Conservation (phyloP, 192 early-diverging fungal genomes). For the Backusella sp. region DNA sequence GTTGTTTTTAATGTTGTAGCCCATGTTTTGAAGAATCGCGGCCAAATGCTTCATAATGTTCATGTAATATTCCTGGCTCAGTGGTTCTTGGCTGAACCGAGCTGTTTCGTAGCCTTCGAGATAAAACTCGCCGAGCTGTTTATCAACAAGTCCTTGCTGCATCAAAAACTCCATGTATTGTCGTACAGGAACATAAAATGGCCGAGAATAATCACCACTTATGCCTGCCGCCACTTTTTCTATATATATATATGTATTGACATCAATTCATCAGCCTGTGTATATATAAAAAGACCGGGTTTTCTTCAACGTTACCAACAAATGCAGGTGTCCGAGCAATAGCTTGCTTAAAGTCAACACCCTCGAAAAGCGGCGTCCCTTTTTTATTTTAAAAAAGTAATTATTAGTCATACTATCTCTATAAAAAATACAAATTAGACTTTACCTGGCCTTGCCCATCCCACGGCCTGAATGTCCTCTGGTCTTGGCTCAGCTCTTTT, state of each 20-base stretch:
- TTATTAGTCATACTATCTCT: background rate
- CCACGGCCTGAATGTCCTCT: constrained; percentile 46
- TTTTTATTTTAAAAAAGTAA: no score
- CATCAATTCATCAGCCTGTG: no score
- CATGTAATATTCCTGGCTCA: constrained; percentile 46
- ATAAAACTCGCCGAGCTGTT: constrained; percentile 48
- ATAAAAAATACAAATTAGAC: background rate
- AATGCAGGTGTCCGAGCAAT: constrained; percentile 54
- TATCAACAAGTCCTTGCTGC: constrained; percentile 42
- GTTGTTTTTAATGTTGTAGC: constrained; percentile 38
- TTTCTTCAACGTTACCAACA: constrained; percentile 39
- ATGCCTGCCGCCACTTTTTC: constrained; percentile 46
- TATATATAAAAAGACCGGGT: no score
- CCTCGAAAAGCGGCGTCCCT: constrained; percentile 36
- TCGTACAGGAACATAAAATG: constrained; percentile 47
- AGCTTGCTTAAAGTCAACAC: constrained; percentile 52
- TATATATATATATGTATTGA: constrained; percentile 21
- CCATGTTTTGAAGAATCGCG: constrained; percentile 46
- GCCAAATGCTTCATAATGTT: constrained; percentile 51
- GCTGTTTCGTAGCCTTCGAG: constrained; percentile 57
- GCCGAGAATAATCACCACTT: constrained; percentile 38
- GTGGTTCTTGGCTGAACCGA: constrained; percentile 43
- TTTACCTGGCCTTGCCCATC: constrained; percentile 53
- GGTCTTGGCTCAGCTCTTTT: constrained; percentile 40
- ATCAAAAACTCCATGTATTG: constrained; percentile 54